Evolutionary conservation across 1,139 yeast species (phyloP).

Genomic region (Hansenula sp.): DNA sequence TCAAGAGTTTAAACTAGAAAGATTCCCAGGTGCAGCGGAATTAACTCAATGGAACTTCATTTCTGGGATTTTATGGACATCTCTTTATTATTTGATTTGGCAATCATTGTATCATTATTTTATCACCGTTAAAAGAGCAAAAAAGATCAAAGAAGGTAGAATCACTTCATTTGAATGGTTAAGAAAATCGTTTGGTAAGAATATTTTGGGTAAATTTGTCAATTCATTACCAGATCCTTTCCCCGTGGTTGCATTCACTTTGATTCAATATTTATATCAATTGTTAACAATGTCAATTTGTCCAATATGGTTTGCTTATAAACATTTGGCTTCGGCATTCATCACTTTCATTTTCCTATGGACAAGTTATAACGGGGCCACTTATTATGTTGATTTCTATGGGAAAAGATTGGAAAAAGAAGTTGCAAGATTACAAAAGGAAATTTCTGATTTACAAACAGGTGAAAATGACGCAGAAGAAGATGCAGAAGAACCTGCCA

Average conservation of each 20-base stretch:
- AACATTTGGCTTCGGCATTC: constrained; percentile 64
- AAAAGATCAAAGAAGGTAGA: constrained; percentile 79
- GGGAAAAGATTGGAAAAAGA: constrained; percentile 87
- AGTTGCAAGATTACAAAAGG: constrained; percentile 63
- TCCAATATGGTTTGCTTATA: constrained; percentile 78
- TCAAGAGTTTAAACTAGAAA: constrained; percentile 41
- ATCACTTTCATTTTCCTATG: constrained; percentile 66
- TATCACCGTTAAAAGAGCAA: constrained; percentile 76
- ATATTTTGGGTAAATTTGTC: constrained; percentile 71
- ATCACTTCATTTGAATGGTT: constrained; percentile 87
- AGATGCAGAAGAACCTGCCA: not conserved
- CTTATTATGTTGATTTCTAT: constrained; percentile 87
- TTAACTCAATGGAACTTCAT: constrained; percentile 68
- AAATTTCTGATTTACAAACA: constrained; percentile 53
- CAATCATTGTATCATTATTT: constrained; percentile 87
- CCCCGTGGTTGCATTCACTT: constrained; percentile 81
- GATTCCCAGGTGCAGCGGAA: constrained; percentile 81
- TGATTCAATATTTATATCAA: constrained; percentile 86
- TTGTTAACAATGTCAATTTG: constrained; percentile 85
- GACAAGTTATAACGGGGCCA: constrained; percentile 92
- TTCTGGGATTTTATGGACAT: constrained; percentile 73
- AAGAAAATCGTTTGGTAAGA: constrained; percentile 64
- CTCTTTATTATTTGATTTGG: constrained; percentile 88
- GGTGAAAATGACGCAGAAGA: constrained; percentile 1
- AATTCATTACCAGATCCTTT: constrained; percentile 78